These are phyloP conservation scores for Escallonia herrerae DNA, from an alignment of 129 eudicot species.

Conservation along the genomic window DNA sequence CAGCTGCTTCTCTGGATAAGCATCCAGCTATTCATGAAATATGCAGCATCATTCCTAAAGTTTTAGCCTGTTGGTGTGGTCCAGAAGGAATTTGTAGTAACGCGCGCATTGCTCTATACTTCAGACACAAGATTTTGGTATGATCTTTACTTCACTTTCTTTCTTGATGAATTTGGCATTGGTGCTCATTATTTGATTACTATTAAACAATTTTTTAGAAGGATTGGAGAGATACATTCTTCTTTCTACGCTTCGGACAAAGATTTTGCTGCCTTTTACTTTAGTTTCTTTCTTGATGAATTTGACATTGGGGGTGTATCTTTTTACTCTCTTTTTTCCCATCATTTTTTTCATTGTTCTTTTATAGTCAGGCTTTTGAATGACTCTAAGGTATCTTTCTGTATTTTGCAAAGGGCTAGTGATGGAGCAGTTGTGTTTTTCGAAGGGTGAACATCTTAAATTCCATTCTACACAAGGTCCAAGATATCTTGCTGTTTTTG, in stretches of 20 bases:
- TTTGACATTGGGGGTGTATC: neutral
- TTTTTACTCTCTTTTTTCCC: too few species aligned
- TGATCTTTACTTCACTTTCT: slow-evolving; percentile 1
- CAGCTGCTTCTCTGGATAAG: slow-evolving; percentile 15
- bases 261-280: slow-evolving; percentile 37
- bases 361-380: too few species aligned
- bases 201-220: too few species aligned
- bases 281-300: neutral
- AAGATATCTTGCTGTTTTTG: too few species aligned
- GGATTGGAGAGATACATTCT: neutral
- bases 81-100: slow-evolving; percentile 11
- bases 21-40: slow-evolving; percentile 26
- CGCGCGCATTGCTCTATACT: slow-evolving; percentile 27
- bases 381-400: too few species aligned
- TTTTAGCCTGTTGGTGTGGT: slow-evolving; percentile 46
- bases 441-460: too few species aligned
- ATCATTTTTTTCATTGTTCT: too few species aligned
- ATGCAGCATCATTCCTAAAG: slow-evolving; percentile 36
- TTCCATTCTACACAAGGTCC: too few species aligned
- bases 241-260: slow-evolving; percentile 49
- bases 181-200: too few species aligned
- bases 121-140: slow-evolving; percentile 78
- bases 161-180: neutral
- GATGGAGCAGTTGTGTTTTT: too few species aligned
- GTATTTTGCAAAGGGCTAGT: too few species aligned